Evolutionary conservation across 176 grass and related monocot genomes (phyloP).

Genomic region (Aegilops umbellulata): DNA sequence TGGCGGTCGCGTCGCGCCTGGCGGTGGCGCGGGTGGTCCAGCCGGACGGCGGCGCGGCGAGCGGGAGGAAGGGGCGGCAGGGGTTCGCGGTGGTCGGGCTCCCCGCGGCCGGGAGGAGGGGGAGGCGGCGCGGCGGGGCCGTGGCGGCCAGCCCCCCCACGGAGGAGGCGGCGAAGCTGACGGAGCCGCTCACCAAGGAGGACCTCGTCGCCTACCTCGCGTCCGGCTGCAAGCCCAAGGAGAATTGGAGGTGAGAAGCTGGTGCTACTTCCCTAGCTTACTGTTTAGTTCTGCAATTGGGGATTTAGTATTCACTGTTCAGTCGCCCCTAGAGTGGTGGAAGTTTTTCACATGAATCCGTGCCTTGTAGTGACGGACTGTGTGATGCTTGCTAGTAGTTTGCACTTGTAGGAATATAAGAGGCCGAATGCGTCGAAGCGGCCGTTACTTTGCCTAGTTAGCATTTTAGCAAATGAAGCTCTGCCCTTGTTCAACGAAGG

Average conservation of each 20-base stretch:
- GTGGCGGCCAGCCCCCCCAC: conserved; percentile 82
- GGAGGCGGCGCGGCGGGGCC: conserved; percentile 28
- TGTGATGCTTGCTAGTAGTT: background rate
- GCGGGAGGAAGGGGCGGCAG: background rate
- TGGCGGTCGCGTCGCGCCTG: conserved; percentile 51
- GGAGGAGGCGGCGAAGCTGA: conserved; percentile 64
- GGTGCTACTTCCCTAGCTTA: background rate
- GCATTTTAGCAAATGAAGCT: background rate
- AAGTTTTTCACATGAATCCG: background rate
- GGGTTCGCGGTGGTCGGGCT: background rate
- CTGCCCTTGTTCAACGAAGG: background rate
- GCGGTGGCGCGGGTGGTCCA: conserved; percentile 42
- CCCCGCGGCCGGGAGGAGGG: background rate
- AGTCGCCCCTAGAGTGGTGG: background rate
- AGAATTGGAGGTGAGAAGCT: conserved; percentile 69
- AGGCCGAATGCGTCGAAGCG: background rate
- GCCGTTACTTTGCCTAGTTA: background rate
- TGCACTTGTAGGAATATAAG: background rate
- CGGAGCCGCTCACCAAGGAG: conserved; percentile 86
- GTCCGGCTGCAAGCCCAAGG: conserved; percentile 89
- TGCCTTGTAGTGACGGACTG: background rate
- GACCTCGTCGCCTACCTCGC: conserved; percentile 82
- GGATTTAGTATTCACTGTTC: background rate
- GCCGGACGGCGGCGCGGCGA: background rate
- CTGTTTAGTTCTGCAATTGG: background rate